phyloP scores from a whole-genome alignment of 2,329 filamentous ascomycete species.

The Bipolaris gigantea region DNA sequence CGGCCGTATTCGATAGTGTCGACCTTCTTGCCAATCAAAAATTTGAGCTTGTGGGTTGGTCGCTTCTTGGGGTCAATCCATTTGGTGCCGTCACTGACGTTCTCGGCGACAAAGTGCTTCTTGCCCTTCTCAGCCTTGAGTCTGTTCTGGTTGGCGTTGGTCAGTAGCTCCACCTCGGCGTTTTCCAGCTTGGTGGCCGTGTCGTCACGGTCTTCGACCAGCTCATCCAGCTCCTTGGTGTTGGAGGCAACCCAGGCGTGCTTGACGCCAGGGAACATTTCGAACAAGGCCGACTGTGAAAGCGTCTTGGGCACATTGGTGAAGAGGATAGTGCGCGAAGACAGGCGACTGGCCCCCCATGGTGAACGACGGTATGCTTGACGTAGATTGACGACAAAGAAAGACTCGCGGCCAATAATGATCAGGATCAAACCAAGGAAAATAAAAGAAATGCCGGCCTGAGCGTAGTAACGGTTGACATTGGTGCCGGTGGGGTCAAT shows the following conservation, averaged over 20 bases:
- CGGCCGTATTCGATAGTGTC: conserved; percentile 87
- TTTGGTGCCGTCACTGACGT: conserved; percentile 48
- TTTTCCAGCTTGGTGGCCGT: conserved; percentile 49
- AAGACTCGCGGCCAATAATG: conserved; percentile 51
- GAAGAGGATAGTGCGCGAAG: conserved; percentile 53
- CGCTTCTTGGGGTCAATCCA: conserved; percentile 48
- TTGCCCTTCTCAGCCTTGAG: conserved; percentile 62
- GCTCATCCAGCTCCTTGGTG: conserved; percentile 48
- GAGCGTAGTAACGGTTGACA: conserved; percentile 49
- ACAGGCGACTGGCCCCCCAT: conserved; percentile 49
- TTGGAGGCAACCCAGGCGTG: conserved; percentile 53
- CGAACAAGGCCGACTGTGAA: conserved; percentile 45
- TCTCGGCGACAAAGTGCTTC: conserved; percentile 48
- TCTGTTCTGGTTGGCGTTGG: conserved; percentile 65
- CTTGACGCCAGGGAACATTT: conserved; percentile 46
- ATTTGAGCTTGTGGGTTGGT: conserved; percentile 47
- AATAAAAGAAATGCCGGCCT: conserved; percentile 48
- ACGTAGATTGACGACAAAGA: conserved; percentile 53
- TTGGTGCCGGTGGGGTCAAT: conserved; percentile 33
- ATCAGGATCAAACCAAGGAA: conserved; percentile 50
- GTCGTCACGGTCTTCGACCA: conserved; percentile 50
- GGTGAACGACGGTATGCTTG: conserved; percentile 53
- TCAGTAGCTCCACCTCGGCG: conserved; percentile 50
- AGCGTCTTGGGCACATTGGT: conserved; percentile 50
- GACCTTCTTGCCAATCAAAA: conserved; percentile 48